Evolutionary conservation across 2,329 filamentous ascomycete genomes (phyloP).

Genomic region (Botryotinia convoluta): DNA sequence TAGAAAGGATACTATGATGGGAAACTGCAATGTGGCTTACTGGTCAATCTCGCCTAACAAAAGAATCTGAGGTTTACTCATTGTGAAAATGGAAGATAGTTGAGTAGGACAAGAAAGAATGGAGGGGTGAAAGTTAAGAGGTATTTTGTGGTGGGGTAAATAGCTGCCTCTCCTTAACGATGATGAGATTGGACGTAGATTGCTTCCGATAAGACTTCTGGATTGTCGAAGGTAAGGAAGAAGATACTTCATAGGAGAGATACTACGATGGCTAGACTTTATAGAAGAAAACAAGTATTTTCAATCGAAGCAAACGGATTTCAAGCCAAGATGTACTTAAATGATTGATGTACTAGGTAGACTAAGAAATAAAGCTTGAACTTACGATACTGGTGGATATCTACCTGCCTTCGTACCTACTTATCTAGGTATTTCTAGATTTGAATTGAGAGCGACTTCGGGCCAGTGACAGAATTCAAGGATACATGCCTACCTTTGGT

Average conservation of each 20-base stretch:
- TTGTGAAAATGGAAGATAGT: constrained; percentile 23
- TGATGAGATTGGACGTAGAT: neutral
- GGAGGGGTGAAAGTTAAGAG: constrained; percentile 5
- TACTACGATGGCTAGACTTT: neutral
- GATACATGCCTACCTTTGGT: neutral
- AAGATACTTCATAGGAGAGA: neutral
- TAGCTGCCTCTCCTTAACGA: constrained; percentile 31
- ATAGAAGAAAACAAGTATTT: neutral
- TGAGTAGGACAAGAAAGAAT: neutral
- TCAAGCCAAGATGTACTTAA: neutral
- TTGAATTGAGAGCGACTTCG: neutral
- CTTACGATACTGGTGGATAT: neutral
- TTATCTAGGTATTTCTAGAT: neutral
- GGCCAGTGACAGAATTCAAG: neutral
- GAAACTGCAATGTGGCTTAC: constrained; percentile 45
- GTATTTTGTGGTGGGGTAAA: constrained; percentile 29
- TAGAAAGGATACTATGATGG: neutral
- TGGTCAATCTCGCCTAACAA: constrained; percentile 62
- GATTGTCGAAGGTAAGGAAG: neutral
- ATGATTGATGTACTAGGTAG: neutral
- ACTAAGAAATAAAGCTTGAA: neutral
- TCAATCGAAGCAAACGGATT: neutral
- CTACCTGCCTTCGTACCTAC: too few relatives aligned
- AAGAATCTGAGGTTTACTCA: constrained; percentile 56
- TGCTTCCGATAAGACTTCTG: neutral